phyloP scores from a whole-genome alignment of 495 filamentous ascomycete species.

The Daldinia vernicosa region DNA sequence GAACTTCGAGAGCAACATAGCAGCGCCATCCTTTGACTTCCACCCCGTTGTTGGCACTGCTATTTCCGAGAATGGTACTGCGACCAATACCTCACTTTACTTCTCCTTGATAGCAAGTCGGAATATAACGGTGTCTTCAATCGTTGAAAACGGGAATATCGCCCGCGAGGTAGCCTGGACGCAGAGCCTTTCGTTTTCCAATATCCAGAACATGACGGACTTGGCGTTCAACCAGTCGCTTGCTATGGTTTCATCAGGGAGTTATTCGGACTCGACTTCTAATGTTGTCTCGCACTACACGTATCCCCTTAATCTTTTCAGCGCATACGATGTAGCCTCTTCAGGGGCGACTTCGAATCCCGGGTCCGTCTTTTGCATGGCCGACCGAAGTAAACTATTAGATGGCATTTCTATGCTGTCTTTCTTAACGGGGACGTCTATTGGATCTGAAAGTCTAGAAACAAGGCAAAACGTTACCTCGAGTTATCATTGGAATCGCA shows the following conservation, averaged over 20 bases:
- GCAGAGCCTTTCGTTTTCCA: conserved; percentile 68
- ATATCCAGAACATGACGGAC: conserved; percentile 65
- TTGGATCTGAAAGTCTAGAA: conserved; percentile 15
- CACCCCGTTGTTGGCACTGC: conserved; percentile 49
- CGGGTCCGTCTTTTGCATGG: conserved; percentile 40
- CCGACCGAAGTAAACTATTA: conserved; percentile 39
- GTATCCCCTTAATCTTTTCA: conserved; percentile 45
- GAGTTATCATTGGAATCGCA: conserved; percentile 42
- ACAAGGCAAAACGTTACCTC: conserved; percentile 45
- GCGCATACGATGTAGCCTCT: conserved; percentile 39
- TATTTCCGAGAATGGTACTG: conserved; percentile 55
- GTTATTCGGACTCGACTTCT: conserved; percentile 57
- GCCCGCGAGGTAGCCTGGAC: conserved; percentile 60
- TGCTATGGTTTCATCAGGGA: conserved; percentile 68
- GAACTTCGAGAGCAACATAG: conserved; percentile 26
- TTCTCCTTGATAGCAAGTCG: conserved; percentile 69
- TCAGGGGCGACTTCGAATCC: conserved; percentile 41
- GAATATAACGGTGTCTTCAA: conserved; percentile 62
- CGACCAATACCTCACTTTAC: conserved; percentile 67
- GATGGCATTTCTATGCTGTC: conserved; percentile 36
- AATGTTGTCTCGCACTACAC: conserved; percentile 46
- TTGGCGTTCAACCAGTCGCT: conserved; percentile 70
- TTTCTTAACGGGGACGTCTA: conserved; percentile 33
- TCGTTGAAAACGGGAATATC: conserved; percentile 55
- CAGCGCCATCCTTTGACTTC: conserved; percentile 48